These are phyloP conservation scores for Chrysophaeum taylorii DNA, from an alignment of 352 stramenopile genomes.

Conservation along the genomic window DNA sequence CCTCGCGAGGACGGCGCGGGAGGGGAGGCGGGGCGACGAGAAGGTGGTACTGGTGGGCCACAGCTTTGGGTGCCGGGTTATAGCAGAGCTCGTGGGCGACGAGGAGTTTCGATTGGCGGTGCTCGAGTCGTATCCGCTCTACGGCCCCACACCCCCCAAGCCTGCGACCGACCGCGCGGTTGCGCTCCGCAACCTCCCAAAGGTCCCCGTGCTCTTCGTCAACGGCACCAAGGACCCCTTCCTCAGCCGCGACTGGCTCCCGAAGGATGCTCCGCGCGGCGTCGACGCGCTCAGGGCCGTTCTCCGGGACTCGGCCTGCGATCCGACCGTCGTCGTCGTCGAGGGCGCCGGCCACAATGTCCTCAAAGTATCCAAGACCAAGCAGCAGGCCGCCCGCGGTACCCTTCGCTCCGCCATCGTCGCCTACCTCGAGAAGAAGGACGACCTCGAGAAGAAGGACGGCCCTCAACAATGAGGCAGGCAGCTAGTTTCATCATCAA, in stretches of 20 bases:
- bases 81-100: background rate
- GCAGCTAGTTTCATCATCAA: too few relatives aligned
- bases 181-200: background rate
- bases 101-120: background rate
- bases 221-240: background rate
- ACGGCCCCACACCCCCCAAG: background rate
- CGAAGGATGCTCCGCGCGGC: background rate
- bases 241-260: background rate
- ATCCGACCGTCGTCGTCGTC: background rate
- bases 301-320: background rate
- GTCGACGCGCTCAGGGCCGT: background rate
- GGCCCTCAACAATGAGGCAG: too few relatives aligned
- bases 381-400: background rate
- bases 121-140: conserved; percentile 6
- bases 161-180: background rate
- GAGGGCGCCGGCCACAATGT: conserved; percentile 3
- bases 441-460: too few relatives aligned
- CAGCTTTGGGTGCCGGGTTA: conserved; percentile 9
- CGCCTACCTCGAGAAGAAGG: too few relatives aligned
- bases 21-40: background rate
- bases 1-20: background rate
- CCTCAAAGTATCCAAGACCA: background rate
- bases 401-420: too few relatives aligned
- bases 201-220: background rate
- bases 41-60: background rate